Percentiles rank a stretch among this genome's conserved stretches.
Conservation (phyloP, 805 yeast species). For the Candida palmyrensis region DNA sequence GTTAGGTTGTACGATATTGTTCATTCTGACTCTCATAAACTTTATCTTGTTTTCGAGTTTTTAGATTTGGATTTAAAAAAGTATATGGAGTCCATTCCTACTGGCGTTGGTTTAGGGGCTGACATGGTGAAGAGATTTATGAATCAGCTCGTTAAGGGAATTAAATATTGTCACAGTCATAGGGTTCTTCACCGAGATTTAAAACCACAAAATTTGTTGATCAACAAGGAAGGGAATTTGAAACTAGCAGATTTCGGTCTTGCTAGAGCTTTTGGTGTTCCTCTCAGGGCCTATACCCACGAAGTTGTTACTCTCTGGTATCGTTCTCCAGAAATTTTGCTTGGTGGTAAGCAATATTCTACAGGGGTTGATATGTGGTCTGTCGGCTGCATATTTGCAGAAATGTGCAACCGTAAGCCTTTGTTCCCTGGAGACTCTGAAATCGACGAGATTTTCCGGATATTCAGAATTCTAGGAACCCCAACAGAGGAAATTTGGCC, state of each 20-base stretch:
- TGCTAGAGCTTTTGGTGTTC: slow-evolving; percentile 97
- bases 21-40: slow-evolving; percentile 88
- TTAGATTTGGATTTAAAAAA: slow-evolving; percentile 92
- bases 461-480: slow-evolving; percentile 88
- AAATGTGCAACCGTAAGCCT: slow-evolving; percentile 94
- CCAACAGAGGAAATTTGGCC: slow-evolving; percentile 96
- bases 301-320: slow-evolving; percentile 99
- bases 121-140: slow-evolving; percentile 89
- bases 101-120: slow-evolving; percentile 83
- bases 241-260: slow-evolving; percentile 80
- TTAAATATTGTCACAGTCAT: slow-evolving; percentile 90
- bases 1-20: slow-evolving; percentile 90
- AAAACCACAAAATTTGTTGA: slow-evolving; percentile 92
- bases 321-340: slow-evolving; percentile 90
- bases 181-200: slow-evolving; percentile 92
- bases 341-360: slow-evolving; percentile 95
- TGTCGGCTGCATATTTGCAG: slow-evolving; percentile 95
- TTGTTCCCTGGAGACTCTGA: slow-evolving; percentile 97
- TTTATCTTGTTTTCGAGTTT: slow-evolving; percentile 89
- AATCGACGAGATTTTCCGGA: slow-evolving; percentile 93
- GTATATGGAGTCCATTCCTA: slow-evolving; percentile 94
- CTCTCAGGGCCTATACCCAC: slow-evolving; percentile 93
- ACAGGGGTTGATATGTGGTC: slow-evolving; percentile 99
- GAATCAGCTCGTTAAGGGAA: slow-evolving; percentile 88
- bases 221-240: slow-evolving; percentile 92